Base-by-base conservation (phyloP, 2,329 filamentous ascomycete species). In the Colletotrichum spaethianum region DNA sequence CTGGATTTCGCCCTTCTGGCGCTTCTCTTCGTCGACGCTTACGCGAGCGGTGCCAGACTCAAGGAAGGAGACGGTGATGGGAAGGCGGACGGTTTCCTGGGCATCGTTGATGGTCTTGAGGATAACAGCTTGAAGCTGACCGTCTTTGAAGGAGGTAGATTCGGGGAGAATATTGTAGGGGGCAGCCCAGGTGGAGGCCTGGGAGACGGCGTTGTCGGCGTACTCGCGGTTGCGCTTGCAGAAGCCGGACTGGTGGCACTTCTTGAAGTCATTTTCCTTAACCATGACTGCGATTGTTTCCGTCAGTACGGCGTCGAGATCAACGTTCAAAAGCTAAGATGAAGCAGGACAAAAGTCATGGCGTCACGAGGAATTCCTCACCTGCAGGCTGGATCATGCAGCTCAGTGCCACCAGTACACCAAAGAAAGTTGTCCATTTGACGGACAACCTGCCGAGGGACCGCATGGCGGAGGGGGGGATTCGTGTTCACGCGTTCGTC, bases 181-280 rank as follows among this genome's bases (percentile, higher is more conserved):
- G 9, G 94, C 92, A 75, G 86, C 86, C 93, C 94, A 98, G 36
- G 87, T 86, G 11, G 90, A 87, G 72, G 90, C 91, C 67, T 90
- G 84, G 52, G 90, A 85, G 56, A 89, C 83, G 74, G 92, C 94
- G 74, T 89, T 86, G 83, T 98, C 95, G 80, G 96, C 96, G 80
- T 93, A 95, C 48, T 90, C 93, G 81, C 96, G 92, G 84, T 98
- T 98, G 75, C 96, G 93, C 81, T 95, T 96, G 85, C 96, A 99
- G 86, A 99, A 99, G 78, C 96, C 96, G 5, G 96, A 96, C 81
- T 99, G 96, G 76, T 93, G 86, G 85, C 96, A 99, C 78, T 93
- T 98, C 81, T 98, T 99, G 88, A 98, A 99, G 82, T 97, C 95
- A 78, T 98, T 92, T 80, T 98, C 93, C 85, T 99, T 99, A 63